Base-by-base conservation (phyloP, 805 yeast species). In the Lachancea sp. region DNA sequence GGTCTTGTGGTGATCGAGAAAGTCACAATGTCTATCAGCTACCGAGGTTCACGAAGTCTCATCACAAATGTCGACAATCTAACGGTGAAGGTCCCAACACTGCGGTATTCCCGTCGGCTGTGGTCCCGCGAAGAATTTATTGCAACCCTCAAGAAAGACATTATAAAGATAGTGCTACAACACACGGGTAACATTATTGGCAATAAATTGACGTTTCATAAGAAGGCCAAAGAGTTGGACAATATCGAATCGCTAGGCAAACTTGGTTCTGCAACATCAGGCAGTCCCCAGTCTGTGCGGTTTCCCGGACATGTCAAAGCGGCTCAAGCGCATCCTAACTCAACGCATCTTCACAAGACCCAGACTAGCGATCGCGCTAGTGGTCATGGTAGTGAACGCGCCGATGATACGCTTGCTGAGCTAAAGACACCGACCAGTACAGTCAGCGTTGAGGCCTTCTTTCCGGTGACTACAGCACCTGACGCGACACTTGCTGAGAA, bases 121-220 rank as follows among this genome's bases (percentile, higher is more conserved):
- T 80, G 86, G 85, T 75, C 81, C 0, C 67, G 72, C 25, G 73
- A 75, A 42, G 87, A 82, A 46, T 68, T 81, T 45, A 65, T 74
- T 27, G 54, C 71, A 12, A 70, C 74, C 25, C 56, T 82, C 36
- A 74, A 75, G 48, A 77, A 71, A 52, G 84, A 79, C 53, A 62
- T 81, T n/a, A 66, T 78, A 36, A 78, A 72, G 53, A 65, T 78
- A 6, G 73, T 81, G 15, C 58, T 81, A 38, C 71, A 68, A 34
- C 84, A 82, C 52, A 66, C 78, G 5, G 87, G 87, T 7, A 71
- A 72, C 52, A 76, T 82, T 45, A 63, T 81, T 34, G 79, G 81
- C 4, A 81, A 81, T 55, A 81, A 81, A 54, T 70, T 81, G 50
- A 71, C 73, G 49, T 69, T 66, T 32, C 75, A 69, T 53, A 67